Base-by-base conservation (phyloP, 1,284 basidiomycete species). In the Moesziomyces sp. region DNA sequence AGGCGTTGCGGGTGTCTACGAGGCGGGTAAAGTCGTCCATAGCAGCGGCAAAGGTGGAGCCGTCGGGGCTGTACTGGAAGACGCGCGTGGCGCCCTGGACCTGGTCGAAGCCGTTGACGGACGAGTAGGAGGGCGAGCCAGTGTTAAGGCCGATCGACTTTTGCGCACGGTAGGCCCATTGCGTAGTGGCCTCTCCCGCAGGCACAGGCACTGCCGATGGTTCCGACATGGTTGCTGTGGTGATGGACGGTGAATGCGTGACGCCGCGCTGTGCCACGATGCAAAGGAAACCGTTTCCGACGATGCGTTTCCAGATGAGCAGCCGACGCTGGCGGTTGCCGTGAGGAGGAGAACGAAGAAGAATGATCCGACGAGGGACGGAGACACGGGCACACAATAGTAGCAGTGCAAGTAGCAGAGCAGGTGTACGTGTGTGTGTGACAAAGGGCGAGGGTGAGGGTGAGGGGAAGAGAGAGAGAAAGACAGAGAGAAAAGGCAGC, bases 141-240 rank as follows among this genome's bases (percentile, higher is more conserved):
- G 90, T 89, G 81, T 93, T 90, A 80, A 98, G 89, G 72, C 93
- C 93, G 65, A 95, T 87, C 60, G 89, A 89, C 89, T 97, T 98
- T 89, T 96, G 94, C 52, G 95, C 92, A 84, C 95, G 93, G 87
- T 90, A 78, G 48, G 76, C 76, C 76, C 76, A 78, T 44, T 78
- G 76, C 19, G 76, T 78, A 49, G 62, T 65, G 19, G 76, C 61
- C 33, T 69, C 66, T 30, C 66, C 60, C 19, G 52, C 60, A 42
- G 66, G 52, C 16, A 63, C 66, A 24, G 66, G 52, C 21, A 69
- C 60, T 18, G 59, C 59, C 30, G 66, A 63, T 63, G 66, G 66
- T 16, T 63, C 66, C 18, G 66, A 69, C 66, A 69, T 69, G 48
- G 18, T 52, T 28, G 19, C n/a, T 35, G 42, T 16, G 43, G 62